Evolutionary conservation across 2,329 filamentous ascomycete genomes (phyloP), one percentile per base, ranked within the genome.

Genomic region (Verticillium alfalfae): DNA sequence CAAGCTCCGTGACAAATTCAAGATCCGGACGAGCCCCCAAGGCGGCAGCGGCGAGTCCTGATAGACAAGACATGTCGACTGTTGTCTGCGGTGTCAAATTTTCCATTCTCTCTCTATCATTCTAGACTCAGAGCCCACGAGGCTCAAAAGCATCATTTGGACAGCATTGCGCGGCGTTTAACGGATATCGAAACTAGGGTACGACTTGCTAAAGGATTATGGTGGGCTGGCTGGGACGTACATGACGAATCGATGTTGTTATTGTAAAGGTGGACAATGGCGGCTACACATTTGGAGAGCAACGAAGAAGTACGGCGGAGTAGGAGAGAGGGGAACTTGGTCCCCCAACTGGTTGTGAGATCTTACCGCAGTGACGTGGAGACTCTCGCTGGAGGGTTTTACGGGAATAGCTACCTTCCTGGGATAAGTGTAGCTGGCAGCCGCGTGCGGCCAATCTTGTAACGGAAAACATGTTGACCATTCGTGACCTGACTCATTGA

Each of bases 1-100:
- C 54, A 79, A 79, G 59, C 71, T 87, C 54, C 78, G 79, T 56
- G 83, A 84, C 56, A 80, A 77, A 66, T 85, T 86, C 66, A 79
- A 78, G 54, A 78, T 85, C 61, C 77, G 79, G 49, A 83, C 81
- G 13, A 76, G 78, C 38, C 73, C 79, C 15, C 79, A 82, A 64
- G 34, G 38, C 15, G 39, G 39, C n/a, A n/a, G 15, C 39, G 39
- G 45, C 18, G 45, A 52, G 45, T 26, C 45, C 8, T 52, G 45
- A 52, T 9, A 18, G 6, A 22, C 45, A 41, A 15, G 12, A 9
- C 10, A 52, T 52, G 16, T 26, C 22, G 10, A 52, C 8, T 18
- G 31, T 41, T 12, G 39, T 41, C 16, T 52, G 45, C n/a, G 45
- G 45, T 18, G 45, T 26, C 9, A 26, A 26, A 31, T 31, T 31